A percentile compares a stretch with the other conserved stretches of the same genome.
These are phyloP conservation scores for Cyclotella cryptica DNA, from an alignment of 108 stramenopile species.

Conservation along the genomic window DNA sequence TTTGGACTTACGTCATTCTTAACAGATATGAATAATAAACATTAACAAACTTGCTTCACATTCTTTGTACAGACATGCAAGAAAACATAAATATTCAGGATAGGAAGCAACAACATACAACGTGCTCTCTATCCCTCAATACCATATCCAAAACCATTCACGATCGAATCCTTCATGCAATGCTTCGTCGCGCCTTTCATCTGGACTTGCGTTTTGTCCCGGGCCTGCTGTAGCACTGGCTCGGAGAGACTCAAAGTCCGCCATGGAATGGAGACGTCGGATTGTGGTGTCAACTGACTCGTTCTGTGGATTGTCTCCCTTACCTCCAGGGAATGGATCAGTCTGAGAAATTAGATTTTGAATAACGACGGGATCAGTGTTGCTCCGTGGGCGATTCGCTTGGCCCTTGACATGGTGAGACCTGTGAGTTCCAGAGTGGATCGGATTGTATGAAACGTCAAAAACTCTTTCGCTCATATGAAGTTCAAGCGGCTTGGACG, in stretches of 20 bases:
- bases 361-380: conserved; percentile 31
- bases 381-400: conserved; percentile 34
- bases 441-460: neutral
- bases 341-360: neutral
- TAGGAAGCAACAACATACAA: neutral
- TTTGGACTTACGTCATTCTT: too few relatives aligned
- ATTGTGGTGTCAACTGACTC: neutral
- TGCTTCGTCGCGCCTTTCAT: conserved; percentile 6
- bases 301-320: neutral
- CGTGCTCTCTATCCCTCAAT: conserved; percentile 9
- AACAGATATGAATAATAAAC: too few relatives aligned
- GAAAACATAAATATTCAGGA: neutral
- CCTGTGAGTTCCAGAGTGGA: conserved; percentile 8
- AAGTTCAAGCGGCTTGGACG: conserved; percentile 6
- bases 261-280: conserved; percentile 13
- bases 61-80: neutral
- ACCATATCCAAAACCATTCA: conserved; percentile 56
- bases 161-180: conserved; percentile 24
- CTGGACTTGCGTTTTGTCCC: neutral
- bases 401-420: neutral
- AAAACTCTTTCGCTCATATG: neutral
- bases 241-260: conserved; percentile 17
- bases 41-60: too few relatives aligned
- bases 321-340: neutral
- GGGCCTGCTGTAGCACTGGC: neutral